Percentiles rank a stretch among this genome's conserved stretches.
These are phyloP conservation scores for Meredithiella fracta DNA, from an alignment of 2,329 filamentous ascomycete species.

Conservation along the genomic window DNA sequence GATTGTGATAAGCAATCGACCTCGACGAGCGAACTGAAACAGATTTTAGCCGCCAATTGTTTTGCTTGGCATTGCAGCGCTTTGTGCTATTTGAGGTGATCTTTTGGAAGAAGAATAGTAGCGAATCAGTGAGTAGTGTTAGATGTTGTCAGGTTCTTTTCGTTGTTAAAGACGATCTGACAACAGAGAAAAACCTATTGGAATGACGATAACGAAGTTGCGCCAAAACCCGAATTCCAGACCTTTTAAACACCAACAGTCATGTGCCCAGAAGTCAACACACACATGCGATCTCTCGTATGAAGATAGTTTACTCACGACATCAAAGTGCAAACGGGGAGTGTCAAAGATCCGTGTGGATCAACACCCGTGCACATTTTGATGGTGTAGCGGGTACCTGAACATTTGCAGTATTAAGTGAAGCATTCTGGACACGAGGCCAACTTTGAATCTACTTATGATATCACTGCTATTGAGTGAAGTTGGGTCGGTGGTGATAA, in stretches of 20 bases:
- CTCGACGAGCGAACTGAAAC: background rate
- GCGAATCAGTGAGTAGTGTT: background rate
- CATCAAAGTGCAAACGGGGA: background rate
- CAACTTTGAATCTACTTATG: too few species aligned
- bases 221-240: background rate
- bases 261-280: too few species aligned
- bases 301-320: background rate
- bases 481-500: too few species aligned
- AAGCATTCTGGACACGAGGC: too few species aligned
- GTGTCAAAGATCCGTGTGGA: background rate
- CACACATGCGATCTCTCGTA: too few species aligned
- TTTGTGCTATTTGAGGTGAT: background rate
- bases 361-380: background rate
- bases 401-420: background rate
- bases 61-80: background rate
- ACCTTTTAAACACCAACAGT: background rate
- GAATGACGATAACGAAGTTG: too few species aligned
- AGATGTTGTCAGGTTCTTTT: background rate
- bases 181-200: too few species aligned
- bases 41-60: background rate
- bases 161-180: too few species aligned
- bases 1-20: too few species aligned
- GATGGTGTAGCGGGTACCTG: constrained; percentile 3
- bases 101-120: background rate
- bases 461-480: too few species aligned